Base-by-base conservation (phyloP, 2,329 filamentous ascomycete species). In the Colletotrichum tropicale region DNA sequence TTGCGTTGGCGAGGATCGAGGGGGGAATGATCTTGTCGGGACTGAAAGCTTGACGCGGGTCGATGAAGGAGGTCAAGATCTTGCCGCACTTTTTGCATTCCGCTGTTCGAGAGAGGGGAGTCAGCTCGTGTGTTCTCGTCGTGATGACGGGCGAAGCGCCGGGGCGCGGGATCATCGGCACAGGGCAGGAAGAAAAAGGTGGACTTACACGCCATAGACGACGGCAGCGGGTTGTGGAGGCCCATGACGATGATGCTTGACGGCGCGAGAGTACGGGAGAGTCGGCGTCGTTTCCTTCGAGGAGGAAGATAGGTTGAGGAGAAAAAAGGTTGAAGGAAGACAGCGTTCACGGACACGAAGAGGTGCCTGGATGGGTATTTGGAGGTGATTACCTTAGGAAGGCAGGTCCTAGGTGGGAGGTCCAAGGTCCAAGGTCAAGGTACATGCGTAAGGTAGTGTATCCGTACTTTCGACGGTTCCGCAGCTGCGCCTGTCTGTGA, bases 21-120 rank as follows among this genome's bases (percentile, higher is more conserved):
- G 96, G 96, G 66, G 97, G 97, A 80, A 99, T 99, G 83, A 99
- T 93, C 86, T 98, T 98, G 86, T 98, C 97, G 71, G 97, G 96
- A 8, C 96, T 96, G 84, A 98, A 98, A 24, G 96, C 88, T 88
- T 98, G 96, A 82, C 93, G 92, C 24, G 97, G 97, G 83, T 98
- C 97, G 83, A 98, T 91, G 84, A 99, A 99, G 15, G 96, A 98
- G 61, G 94, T 92, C 80, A 99, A 91, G 82, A 98, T 98, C 89
- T 98, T 98, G 83, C 94, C 94, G 83, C 96, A 97, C 87, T 99
- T 99, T 86, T 94, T 97, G 88, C 97, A 98, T 88, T 99, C 97
- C 88, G 95, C 96, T 98, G 85, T 80, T 38, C 52, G 24, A 16
- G 60, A 75, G 16, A 66, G n/a, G 21, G 16, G 6, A 73, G 70